These are phyloP conservation scores for Myrica gale DNA, from an alignment of 306 rosid species.

Conservation along the genomic window DNA sequence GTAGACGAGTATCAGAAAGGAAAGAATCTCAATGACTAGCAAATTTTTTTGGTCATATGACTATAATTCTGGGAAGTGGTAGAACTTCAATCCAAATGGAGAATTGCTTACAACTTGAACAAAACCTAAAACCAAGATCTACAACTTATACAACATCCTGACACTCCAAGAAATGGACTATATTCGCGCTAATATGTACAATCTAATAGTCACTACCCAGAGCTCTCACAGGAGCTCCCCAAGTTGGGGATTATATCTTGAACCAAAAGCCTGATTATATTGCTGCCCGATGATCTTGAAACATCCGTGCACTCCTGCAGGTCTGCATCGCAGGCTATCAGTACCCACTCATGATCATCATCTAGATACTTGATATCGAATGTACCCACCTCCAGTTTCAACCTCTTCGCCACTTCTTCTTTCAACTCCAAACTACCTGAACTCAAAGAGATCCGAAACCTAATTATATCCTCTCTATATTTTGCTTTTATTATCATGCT, in stretches of 20 bases:
- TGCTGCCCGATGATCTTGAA: conserved; percentile 52
- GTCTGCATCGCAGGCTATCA: conserved; percentile 80
- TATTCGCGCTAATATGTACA: conserved; percentile 34
- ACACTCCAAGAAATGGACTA: conserved; percentile 28
- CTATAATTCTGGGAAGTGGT: conserved; percentile 10
- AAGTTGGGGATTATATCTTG: conserved; percentile 56
- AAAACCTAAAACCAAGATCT: conserved; percentile 36
- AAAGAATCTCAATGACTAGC: conserved; percentile 2
- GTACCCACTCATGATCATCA: conserved; percentile 83
- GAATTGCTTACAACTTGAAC: conserved; percentile 37
- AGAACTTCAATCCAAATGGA: neutral
- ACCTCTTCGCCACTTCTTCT: conserved; percentile 69
- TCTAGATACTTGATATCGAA: conserved; percentile 80
- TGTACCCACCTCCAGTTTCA: conserved; percentile 65
- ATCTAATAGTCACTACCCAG: conserved; percentile 41
- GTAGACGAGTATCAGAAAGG: neutral
- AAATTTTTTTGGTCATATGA: neutral
- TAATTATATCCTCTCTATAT: conserved; percentile 69
- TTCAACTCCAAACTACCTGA: conserved; percentile 50
- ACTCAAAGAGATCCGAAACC: conserved; percentile 57
- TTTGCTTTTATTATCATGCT: conserved; percentile 66
- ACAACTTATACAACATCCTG: conserved; percentile 33
- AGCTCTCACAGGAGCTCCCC: conserved; percentile 75
- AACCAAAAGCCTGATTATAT: conserved; percentile 66
- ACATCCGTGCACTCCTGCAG: conserved; percentile 76